A percentile compares a stretch with the other conserved stretches of the same genome.
Evolutionary conservation across 345 rosid genomes (phyloP).

Genomic region (Raphanus raphanistrum): DNA sequence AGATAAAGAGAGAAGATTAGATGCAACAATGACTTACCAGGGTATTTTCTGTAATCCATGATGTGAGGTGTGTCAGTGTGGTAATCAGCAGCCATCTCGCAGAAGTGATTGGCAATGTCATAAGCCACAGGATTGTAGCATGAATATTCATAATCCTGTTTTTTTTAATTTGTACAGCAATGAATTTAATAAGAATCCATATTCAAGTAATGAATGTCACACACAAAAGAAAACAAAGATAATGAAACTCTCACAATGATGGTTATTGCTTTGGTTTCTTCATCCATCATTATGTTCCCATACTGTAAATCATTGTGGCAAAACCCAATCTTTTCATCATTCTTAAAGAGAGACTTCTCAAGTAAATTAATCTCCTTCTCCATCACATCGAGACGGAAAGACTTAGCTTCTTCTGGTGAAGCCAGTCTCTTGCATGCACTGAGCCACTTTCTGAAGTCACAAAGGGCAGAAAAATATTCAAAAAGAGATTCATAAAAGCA

Average conservation of each 20-base stretch:
- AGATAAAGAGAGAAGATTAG: not conserved
- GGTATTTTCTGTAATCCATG: slow-evolving; percentile 77
- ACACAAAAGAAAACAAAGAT: not conserved
- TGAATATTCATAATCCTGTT: slow-evolving; percentile 91
- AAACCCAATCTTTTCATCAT: slow-evolving; percentile 54
- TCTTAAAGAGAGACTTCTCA: slow-evolving; percentile 52
- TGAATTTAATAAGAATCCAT: not conserved
- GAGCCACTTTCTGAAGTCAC: slow-evolving; percentile 66
- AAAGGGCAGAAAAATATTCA: not conserved
- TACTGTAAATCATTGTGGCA: slow-evolving; percentile 96
- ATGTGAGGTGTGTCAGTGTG: slow-evolving; percentile 86
- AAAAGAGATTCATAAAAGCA: not conserved
- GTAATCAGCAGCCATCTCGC: slow-evolving; percentile 94
- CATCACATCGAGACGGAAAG: slow-evolving; percentile 57
- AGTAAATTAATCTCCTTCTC: slow-evolving; percentile 61
- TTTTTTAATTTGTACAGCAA: not conserved
- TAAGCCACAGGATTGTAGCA: slow-evolving; percentile 84
- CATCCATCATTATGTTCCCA: slow-evolving; percentile 97
- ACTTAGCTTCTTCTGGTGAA: slow-evolving; percentile 61
- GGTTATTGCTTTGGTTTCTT: slow-evolving; percentile 75
- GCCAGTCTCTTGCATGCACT: slow-evolving; percentile 58
- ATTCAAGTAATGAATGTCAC: not conserved
- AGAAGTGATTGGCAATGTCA: slow-evolving; percentile 94
- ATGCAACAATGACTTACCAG: slow-evolving; percentile 49
- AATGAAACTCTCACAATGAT: slow-evolving; percentile 68